Evolutionary conservation across 441 rosid species (phyloP).

Genomic region (Populus tomentosa): DNA sequence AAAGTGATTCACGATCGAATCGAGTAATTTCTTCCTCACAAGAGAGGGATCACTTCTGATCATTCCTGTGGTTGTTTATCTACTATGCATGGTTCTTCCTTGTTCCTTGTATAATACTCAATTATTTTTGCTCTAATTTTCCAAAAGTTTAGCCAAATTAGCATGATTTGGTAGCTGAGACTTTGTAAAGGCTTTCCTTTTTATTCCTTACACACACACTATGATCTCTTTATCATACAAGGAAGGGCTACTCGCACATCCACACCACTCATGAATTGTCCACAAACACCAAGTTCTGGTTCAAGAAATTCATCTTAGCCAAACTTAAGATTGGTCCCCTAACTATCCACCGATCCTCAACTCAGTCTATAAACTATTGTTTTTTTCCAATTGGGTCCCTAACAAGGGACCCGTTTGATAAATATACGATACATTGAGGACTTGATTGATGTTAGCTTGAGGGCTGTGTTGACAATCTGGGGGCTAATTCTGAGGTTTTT

Average conservation of each 20-base stretch:
- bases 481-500: no score
- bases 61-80: neutral
- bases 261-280: neutral
- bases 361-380: no score
- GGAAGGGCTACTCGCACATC: neutral
- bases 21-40: neutral
- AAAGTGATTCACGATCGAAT: neutral
- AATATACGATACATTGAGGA: no score
- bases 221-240: no score
- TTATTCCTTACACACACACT: neutral
- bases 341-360: no score
- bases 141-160: neutral
- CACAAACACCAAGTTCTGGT: neutral
- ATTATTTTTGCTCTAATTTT: neutral
- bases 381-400: no score
- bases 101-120: neutral
- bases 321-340: neutral
- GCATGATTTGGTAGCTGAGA: neutral
- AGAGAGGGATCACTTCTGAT: neutral
- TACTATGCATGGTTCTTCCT: neutral
- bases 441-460: neutral
- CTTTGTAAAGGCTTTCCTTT: neutral
- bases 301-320: no score
- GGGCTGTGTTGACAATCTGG: no score
- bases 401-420: no score